Percentiles rank a stretch among this genome's conserved stretches.
Conservation (phyloP, 306 rosid genomes). For the Acacia confusa region DNA sequence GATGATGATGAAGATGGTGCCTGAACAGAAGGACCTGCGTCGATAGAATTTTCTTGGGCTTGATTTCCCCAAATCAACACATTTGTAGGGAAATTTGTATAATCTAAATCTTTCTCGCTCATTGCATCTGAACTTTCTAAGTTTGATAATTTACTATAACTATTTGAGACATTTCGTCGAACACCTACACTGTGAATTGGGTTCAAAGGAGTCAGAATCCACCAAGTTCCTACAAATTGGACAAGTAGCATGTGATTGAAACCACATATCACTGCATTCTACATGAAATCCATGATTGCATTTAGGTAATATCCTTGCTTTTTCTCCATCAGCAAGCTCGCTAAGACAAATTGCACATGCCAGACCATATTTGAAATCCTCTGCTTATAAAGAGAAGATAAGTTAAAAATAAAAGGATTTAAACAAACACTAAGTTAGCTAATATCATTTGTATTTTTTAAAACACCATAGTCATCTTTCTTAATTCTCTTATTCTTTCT, state of each 20-base stretch:
- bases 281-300: conserved; percentile 92
- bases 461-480: rapidly evolving
- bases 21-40: conserved; percentile 38
- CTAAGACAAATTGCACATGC: conserved; percentile 91
- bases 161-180: conserved; percentile 5
- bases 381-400: too few relatives aligned
- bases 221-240: conserved; percentile 83
- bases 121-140: conserved; percentile 41
- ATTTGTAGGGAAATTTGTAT: conserved; percentile 71
- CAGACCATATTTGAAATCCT: conserved; percentile 73
- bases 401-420: too few relatives aligned
- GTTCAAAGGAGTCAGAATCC: conserved; percentile 24
- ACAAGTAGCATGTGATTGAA: conserved; percentile 84
- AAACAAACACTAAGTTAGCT: too few relatives aligned
- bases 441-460: too few relatives aligned
- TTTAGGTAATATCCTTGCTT: conserved; percentile 66
- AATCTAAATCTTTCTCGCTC: conserved; percentile 39
- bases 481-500: too few relatives aligned
- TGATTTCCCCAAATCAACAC: conserved; percentile 83
- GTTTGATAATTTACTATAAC: conserved; percentile 1
- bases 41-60: conserved; percentile 53
- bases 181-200: background rate
- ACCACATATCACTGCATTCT: conserved; percentile 96
- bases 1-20: conserved; percentile 30
- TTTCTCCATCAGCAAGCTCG: conserved; percentile 70